A percentile compares a stretch with the other conserved stretches of the same genome.
Evolutionary conservation across 1,284 basidiomycete genomes (phyloP).

Genomic region (Chalciporus piperatoides): DNA sequence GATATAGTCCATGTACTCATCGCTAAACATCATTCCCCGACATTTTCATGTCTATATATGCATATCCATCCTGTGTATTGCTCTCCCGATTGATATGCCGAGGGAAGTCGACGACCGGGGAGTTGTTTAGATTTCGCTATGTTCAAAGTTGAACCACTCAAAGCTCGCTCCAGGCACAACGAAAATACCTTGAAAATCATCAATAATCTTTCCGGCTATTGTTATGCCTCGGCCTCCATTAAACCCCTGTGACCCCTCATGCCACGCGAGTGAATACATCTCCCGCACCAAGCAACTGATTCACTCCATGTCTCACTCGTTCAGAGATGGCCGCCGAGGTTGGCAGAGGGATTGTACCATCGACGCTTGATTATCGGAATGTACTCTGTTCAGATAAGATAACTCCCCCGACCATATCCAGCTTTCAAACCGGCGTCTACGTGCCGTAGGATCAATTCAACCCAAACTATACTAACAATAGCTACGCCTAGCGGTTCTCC

Average conservation of each 20-base stretch:
- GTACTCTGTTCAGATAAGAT: slow-evolving; percentile 4
- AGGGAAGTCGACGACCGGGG: background rate
- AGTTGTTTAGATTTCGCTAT: background rate
- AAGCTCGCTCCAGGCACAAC: too few relatives aligned
- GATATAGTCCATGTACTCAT: background rate
- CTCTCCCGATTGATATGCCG: background rate
- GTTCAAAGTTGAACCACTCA: too few relatives aligned
- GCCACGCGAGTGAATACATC: too few relatives aligned
- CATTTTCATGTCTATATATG: background rate
- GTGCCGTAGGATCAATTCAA: slow-evolving; percentile 3
- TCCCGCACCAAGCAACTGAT: too few relatives aligned
- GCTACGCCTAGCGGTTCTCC: slow-evolving; percentile 5
- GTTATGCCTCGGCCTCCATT: background rate
- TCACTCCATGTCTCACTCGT: too few relatives aligned
- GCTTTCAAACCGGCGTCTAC: slow-evolving; percentile 3
- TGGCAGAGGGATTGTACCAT: too few relatives aligned
- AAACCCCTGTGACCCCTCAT: background rate
- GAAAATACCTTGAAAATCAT: too few relatives aligned
- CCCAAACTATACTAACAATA: slow-evolving; percentile 21
- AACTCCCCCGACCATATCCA: background rate
- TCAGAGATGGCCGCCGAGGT: background rate
- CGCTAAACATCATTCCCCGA: slow-evolving; percentile 19
- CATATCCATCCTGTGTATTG: slow-evolving; percentile 12
- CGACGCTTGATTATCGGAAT: too few relatives aligned
- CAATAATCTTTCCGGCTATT: too few relatives aligned